Evolutionary conservation across 2,329 filamentous ascomycete species (phyloP).

Genomic region (Blastomyces gilchristii): DNA sequence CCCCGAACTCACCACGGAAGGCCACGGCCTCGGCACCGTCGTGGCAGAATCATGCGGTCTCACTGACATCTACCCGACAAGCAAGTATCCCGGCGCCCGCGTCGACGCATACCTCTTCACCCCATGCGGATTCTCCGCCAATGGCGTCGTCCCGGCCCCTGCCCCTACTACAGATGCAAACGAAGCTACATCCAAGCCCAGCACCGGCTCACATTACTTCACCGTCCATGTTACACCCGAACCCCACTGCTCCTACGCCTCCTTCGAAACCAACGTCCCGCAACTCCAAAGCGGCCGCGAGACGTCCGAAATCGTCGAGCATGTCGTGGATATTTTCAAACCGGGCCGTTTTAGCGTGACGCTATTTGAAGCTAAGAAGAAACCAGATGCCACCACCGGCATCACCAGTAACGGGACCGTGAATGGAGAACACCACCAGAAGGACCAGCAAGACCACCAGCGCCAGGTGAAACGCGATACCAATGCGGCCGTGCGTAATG

Average conservation of each 20-base stretch:
- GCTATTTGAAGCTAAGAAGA: constrained; percentile 75
- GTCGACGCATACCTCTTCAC: constrained; percentile 96
- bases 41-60: constrained; percentile 86
- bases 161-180: constrained; percentile 17
- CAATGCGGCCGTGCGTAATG: constrained; percentile 34
- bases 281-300: constrained; percentile 77
- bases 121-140: constrained; percentile 93
- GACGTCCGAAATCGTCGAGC: constrained; percentile 81
- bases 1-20: constrained; percentile 77
- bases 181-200: constrained; percentile 33
- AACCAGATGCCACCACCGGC: not conserved
- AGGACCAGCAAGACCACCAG: not conserved
- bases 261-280: constrained; percentile 96
- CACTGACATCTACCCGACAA: constrained; percentile 75
- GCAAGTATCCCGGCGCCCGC: constrained; percentile 80
- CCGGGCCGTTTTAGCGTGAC: constrained; percentile 97
- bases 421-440: constrained; percentile 1
- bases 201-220: constrained; percentile 69
- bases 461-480: constrained; percentile 20
- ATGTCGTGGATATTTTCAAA: constrained; percentile 91
- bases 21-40: constrained; percentile 82
- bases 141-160: constrained; percentile 81
- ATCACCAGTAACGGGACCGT: not conserved
- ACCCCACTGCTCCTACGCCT: constrained; percentile 92
- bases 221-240: constrained; percentile 97